Percentiles rank a stretch among this genome's conserved stretches.
Conservation (phyloP, 192 early-diverging fungal species). For the Funneliformis mosseae region DNA sequence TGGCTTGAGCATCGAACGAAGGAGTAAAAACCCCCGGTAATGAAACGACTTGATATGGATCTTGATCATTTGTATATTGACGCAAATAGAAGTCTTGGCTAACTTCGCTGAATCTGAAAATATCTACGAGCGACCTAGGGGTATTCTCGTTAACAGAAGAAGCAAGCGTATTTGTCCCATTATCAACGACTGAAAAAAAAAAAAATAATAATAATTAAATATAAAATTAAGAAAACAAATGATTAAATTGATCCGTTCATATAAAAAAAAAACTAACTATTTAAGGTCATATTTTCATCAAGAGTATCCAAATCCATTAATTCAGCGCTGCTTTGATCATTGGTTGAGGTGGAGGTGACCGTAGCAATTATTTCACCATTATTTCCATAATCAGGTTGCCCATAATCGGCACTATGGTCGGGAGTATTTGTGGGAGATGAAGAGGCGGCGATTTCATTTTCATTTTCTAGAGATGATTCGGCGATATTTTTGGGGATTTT, state of each 20-base stretch:
- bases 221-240: neutral
- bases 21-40: slow-evolving; percentile 41
- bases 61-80: slow-evolving; percentile 51
- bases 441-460: neutral
- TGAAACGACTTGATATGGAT: slow-evolving; percentile 38
- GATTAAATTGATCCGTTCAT: neutral
- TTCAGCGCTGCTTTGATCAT: neutral
- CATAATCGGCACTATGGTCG: neutral
- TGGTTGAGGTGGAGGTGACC: neutral
- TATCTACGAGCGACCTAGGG: neutral
- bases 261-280: neutral
- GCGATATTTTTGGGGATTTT: neutral
- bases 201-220: neutral
- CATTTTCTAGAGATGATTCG: neutral
- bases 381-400: neutral
- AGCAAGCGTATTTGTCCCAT: too few relatives aligned
- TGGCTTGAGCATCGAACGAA: neutral
- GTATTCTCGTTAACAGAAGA: too few relatives aligned
- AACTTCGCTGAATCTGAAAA: neutral
- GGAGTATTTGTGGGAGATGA: neutral
- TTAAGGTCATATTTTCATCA: neutral
- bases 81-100: slow-evolving; percentile 36
- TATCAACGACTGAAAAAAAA: too few relatives aligned
- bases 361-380: neutral
- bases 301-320: neutral